Percentiles rank a stretch among this genome's conserved stretches.
Conservation (phyloP, 2,329 filamentous ascomycete genomes). For the Aspergillus quadricinctus region DNA sequence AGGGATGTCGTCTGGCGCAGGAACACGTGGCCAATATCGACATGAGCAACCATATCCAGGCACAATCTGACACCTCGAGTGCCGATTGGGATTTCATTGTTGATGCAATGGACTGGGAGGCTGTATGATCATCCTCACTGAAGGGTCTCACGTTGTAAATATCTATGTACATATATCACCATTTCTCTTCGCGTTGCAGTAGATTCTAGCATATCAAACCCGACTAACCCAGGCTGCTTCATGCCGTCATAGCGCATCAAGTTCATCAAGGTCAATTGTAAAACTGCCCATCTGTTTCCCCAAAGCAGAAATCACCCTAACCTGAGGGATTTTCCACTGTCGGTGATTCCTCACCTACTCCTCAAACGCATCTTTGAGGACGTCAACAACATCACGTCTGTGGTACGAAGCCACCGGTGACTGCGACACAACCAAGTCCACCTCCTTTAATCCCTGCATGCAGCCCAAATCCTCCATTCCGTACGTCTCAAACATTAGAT, state of each 20-base stretch:
- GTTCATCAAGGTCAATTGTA: neutral
- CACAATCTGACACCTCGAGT: slow-evolving; percentile 25
- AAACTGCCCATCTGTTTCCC: neutral
- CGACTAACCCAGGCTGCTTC: no score
- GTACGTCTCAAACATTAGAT: neutral
- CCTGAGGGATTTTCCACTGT: neutral
- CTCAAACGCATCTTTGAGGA: neutral
- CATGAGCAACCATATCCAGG: slow-evolving; percentile 12
- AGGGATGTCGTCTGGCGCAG: slow-evolving; percentile 52
- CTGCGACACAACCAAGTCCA: neutral
- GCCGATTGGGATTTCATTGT: slow-evolving; percentile 55
- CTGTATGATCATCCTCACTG: slow-evolving; percentile 17
- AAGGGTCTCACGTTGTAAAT: neutral
- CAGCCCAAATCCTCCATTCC: neutral
- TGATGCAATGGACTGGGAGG: slow-evolving; percentile 59
- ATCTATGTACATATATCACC: neutral
- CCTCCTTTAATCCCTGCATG: neutral
- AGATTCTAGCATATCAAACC: no score
- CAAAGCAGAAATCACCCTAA: neutral
- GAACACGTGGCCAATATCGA: slow-evolving; percentile 36
- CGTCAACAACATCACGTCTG: neutral
- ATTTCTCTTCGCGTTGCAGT: neutral
- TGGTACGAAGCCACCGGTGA: neutral
- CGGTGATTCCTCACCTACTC: neutral
- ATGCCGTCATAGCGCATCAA: neutral